These are phyloP conservation scores for Wallacemonas sp. DNA, from an alignment of 208 protist genomes.

Conservation along the genomic window DNA sequence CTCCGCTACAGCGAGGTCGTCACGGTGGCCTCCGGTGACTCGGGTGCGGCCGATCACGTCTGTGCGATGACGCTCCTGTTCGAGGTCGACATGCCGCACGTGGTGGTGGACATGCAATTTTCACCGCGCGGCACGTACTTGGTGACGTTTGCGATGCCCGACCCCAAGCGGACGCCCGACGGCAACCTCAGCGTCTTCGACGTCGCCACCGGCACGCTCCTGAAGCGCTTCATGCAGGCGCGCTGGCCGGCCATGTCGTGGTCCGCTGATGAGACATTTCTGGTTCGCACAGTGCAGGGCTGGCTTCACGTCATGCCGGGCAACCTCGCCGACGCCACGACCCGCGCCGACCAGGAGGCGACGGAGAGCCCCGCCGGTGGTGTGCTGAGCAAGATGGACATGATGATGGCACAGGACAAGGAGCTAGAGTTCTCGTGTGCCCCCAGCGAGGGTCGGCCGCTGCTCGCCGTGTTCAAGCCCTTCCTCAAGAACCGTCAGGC, in stretches of 20 bases:
- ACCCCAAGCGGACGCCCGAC: conserved; percentile 70
- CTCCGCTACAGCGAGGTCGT: conserved; percentile 70
- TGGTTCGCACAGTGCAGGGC: conserved; percentile 70
- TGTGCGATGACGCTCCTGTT: conserved; percentile 47
- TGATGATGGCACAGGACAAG: conserved; percentile 80
- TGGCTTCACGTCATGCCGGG: conserved; percentile 77
- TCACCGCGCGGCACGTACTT: conserved; percentile 70
- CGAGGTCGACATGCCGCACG: conserved; percentile 60
- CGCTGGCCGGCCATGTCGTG: conserved; percentile 84
- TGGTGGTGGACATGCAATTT: conserved; percentile 67
- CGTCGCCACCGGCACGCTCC: conserved; percentile 40
- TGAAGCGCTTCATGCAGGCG: conserved; percentile 76
- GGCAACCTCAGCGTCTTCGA: conserved; percentile 81
- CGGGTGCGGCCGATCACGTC: conserved; percentile 20
- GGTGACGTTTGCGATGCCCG: conserved; percentile 81
- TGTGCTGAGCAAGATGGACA: conserved; percentile 67
- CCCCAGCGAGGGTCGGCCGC: conserved; percentile 44
- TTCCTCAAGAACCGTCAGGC: conserved; percentile 78
- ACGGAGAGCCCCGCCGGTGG: conserved; percentile 5
- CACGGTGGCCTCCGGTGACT: neutral
- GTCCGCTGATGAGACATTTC: conserved; percentile 59
- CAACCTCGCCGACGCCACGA: conserved; percentile 24
- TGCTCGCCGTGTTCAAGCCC: conserved; percentile 84
- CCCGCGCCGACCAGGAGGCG: neutral
- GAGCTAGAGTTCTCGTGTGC: conserved; percentile 71